Evolutionary conservation across 371 early-diverging fungal species (phyloP), one percentile per base, ranked within the genome.

Genomic region (Mucor sp.): DNA sequence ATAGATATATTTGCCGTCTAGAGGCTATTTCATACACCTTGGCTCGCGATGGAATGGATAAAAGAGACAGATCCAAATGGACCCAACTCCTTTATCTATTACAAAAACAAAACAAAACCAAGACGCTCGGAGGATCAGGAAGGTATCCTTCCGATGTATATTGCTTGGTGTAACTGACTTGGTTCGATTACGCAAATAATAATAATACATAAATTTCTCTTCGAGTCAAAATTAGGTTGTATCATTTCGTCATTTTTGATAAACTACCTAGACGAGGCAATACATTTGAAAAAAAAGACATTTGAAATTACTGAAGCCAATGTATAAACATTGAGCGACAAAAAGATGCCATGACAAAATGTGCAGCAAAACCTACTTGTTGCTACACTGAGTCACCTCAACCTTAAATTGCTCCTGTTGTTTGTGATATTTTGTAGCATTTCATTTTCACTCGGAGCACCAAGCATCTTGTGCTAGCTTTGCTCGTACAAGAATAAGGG

Each of bases 51-150:
- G 41, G 1, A 17, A 17, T 17, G 9, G 17, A 41, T 41, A 41
- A 41, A 15, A 33, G 39, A 39, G 39, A 15, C 41, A 41, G 17
- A 6, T 17, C 17, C 9, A 41, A 14, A 41, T 1, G 41, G 5
- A 17, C 14, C 4, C 41, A 41, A 41, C 35, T 35, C n/a, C n/a
- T 39, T 39, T 7, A 4, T 41, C 27, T 12, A 3, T 3, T 2
- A 35, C 3, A 35, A 35, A 35, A 35, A 35, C 3, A n/a, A 48
- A 25, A 50, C 12, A 50, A 23, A 12, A 25, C 23, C 50, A 19
- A 53, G 11, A 27, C 19, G 37, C 57, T 64, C 64, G 64, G 64
- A 57, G 64, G 57, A 44, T 57, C 64, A 64, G 58, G 64, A 64
- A 57, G 14, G 14, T 19, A 41, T 11, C 14, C 21, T 39, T 41